A percentile compares a stretch with the other conserved stretches of the same genome.
Evolutionary conservation across 2,329 filamentous ascomycete genomes (phyloP).

Genomic region (Fusarium concolor): DNA sequence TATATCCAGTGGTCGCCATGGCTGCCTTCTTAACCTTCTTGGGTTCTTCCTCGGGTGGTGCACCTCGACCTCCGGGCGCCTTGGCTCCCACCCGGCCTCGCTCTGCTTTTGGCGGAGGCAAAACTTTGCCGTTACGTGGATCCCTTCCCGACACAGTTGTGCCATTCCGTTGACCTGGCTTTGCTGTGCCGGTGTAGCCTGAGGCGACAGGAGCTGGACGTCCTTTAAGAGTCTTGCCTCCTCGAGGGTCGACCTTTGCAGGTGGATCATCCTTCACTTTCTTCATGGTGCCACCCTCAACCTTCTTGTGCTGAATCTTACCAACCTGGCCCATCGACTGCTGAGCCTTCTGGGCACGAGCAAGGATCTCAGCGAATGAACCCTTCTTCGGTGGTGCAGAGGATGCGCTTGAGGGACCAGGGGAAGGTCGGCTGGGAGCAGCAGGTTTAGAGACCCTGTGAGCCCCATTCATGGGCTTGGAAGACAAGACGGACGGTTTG

Average conservation of each 20-base stretch:
- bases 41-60: conserved; percentile 49
- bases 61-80: conserved; percentile 27
- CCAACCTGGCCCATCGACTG: conserved; percentile 71
- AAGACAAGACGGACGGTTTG: conserved; percentile 40
- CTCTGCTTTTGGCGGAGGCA: conserved; percentile 32
- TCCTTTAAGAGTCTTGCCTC: conserved; percentile 37
- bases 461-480: conserved; percentile 44
- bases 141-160: conserved; percentile 43
- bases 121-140: conserved; percentile 36
- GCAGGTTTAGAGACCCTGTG: conserved; percentile 44
- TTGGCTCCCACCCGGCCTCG: conserved; percentile 41
- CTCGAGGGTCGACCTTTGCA: conserved; percentile 43
- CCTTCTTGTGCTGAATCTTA: conserved; percentile 79
- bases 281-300: conserved; percentile 67
- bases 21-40: conserved; percentile 73
- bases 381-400: conserved; percentile 73
- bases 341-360: conserved; percentile 75
- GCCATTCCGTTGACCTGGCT: conserved; percentile 43
- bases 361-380: conserved; percentile 79
- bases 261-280: conserved; percentile 60
- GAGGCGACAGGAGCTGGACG: conserved; percentile 25
- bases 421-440: conserved; percentile 40
- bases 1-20: conserved; percentile 72
- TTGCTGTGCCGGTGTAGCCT: conserved; percentile 51
- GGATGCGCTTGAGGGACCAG: conserved; percentile 53